Conservation (phyloP, 2,329 filamentous ascomycete genomes). For the Tympanopsis confertula region DNA sequence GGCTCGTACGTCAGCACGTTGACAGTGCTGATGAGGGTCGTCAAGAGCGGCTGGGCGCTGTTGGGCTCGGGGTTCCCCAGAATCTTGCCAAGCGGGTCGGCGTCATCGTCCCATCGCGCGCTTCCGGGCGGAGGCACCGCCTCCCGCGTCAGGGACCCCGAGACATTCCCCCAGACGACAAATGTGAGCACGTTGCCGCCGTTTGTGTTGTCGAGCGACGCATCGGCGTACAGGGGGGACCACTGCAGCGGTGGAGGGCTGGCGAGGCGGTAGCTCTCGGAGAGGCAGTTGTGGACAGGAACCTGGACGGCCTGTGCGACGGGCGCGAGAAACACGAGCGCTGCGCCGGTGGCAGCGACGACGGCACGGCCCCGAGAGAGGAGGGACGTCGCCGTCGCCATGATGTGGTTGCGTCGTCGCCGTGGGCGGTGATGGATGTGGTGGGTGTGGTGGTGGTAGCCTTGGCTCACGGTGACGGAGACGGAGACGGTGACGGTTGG, state of each 20-base stretch:
- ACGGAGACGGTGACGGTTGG: too few relatives aligned
- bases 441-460: too few relatives aligned
- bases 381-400: too few relatives aligned
- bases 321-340: slow-evolving; percentile 25
- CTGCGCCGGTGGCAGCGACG: too few relatives aligned
- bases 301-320: slow-evolving; percentile 54
- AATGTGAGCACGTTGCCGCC: slow-evolving; percentile 57
- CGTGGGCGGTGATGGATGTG: too few relatives aligned
- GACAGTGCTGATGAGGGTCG: slow-evolving; percentile 63
- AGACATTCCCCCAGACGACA: slow-evolving; percentile 84
- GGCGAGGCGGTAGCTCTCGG: slow-evolving; percentile 42
- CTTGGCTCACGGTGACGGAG: too few relatives aligned
- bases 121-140: slow-evolving; percentile 47
- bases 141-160: slow-evolving; percentile 49
- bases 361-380: too few relatives aligned
- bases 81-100: slow-evolving; percentile 63
- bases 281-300: slow-evolving; percentile 75
- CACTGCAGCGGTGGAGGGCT: slow-evolving; percentile 63
- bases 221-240: slow-evolving; percentile 63
- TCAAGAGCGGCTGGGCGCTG: slow-evolving; percentile 39
- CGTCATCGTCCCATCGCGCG: slow-evolving; percentile 49
- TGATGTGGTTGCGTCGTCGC: too few relatives aligned
- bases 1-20: slow-evolving; percentile 72
- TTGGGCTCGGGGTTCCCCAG: slow-evolving; percentile 40
- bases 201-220: slow-evolving; percentile 53